phyloP scores from a whole-genome alignment of 768 basidiomycete genomes.

The Amanita inopinata region DNA sequence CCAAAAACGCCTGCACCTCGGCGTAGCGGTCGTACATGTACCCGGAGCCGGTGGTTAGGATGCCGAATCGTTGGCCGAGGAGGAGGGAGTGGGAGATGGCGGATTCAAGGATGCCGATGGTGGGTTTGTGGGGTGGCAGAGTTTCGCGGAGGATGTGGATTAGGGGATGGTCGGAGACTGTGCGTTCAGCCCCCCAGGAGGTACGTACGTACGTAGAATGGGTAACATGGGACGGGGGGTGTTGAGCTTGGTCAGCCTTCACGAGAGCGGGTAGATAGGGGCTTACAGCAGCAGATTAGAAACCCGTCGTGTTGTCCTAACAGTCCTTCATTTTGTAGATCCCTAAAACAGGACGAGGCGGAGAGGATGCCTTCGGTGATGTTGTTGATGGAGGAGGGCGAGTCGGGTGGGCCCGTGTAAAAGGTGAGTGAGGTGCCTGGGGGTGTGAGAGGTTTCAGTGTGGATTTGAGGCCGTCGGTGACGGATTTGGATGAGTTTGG shows the following conservation, averaged over 20 bases:
- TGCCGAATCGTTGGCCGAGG: constrained; percentile 27
- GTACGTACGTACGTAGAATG: too few species aligned
- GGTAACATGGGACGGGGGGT: too few species aligned
- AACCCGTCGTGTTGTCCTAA: constrained; percentile 25
- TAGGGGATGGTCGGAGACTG: constrained; percentile 29
- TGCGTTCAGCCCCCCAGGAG: too few species aligned
- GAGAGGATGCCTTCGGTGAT: constrained; percentile 22
- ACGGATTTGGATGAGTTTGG: constrained; percentile 27
- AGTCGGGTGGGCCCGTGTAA: constrained; percentile 23
- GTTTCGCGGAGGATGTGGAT: constrained; percentile 23
- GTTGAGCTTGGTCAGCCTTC: too few species aligned
- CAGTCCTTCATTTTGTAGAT: constrained; percentile 18
- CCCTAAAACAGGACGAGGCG: constrained; percentile 20
- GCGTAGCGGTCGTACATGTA: constrained; percentile 23
- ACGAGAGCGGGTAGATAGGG: background rate
- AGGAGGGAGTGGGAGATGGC: constrained; percentile 24
- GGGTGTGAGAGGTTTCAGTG: constrained; percentile 17
- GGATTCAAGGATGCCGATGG: constrained; percentile 26
- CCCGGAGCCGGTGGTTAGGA: constrained; percentile 26
- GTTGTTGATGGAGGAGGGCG: constrained; percentile 25
- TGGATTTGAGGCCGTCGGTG: constrained; percentile 20
- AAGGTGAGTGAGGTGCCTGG: constrained; percentile 20
- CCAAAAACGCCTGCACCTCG: constrained; percentile 25
- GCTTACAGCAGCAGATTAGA: constrained; percentile 30
- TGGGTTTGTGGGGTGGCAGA: constrained; percentile 23